Percentiles rank a stretch among this genome's conserved stretches.
phyloP scores from a whole-genome alignment of 139 green algal species.

The Chlamydomonas eustigma region DNA sequence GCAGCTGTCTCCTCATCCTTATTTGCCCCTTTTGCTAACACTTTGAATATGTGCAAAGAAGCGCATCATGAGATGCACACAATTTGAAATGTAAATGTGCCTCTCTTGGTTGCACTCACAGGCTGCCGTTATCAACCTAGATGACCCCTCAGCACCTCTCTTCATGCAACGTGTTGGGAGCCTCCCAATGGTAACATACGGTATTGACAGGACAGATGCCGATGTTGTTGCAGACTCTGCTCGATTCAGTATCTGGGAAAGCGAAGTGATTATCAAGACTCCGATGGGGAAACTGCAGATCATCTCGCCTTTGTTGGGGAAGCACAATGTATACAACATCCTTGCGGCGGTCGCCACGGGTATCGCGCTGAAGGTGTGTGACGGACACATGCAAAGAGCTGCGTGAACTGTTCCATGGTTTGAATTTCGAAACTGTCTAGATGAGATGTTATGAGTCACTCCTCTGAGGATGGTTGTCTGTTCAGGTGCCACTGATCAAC shows the following conservation, averaged over 20 bases:
- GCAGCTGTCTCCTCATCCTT: not conserved
- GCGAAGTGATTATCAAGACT: constrained; percentile 53
- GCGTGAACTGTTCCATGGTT: no score
- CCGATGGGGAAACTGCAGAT: constrained; percentile 60
- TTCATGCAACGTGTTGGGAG: constrained; percentile 1
- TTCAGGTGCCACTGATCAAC: constrained; percentile 44
- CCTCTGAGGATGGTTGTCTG: no score
- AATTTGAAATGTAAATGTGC: no score
- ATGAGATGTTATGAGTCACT: no score
- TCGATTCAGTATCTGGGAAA: constrained; percentile 71
- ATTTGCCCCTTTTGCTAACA: not conserved
- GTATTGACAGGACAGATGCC: constrained; percentile 48
- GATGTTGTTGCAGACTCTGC: constrained; percentile 68
- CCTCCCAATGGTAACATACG: constrained; percentile 71
- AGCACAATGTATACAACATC: constrained; percentile 87
- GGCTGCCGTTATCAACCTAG: constrained; percentile 87
- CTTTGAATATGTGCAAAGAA: no score
- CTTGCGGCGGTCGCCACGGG: constrained; percentile 85
- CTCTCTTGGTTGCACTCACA: constrained; percentile 37
- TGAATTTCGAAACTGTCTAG: no score
- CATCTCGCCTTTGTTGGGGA: constrained; percentile 74
- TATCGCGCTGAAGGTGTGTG: constrained; percentile 66
- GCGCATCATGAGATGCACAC: constrained; percentile 2
- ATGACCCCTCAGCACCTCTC: constrained; percentile 49
- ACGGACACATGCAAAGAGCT: no score